phyloP scores from a whole-genome alignment of 306 rosid genomes.

The Canavalia ensiformis region DNA sequence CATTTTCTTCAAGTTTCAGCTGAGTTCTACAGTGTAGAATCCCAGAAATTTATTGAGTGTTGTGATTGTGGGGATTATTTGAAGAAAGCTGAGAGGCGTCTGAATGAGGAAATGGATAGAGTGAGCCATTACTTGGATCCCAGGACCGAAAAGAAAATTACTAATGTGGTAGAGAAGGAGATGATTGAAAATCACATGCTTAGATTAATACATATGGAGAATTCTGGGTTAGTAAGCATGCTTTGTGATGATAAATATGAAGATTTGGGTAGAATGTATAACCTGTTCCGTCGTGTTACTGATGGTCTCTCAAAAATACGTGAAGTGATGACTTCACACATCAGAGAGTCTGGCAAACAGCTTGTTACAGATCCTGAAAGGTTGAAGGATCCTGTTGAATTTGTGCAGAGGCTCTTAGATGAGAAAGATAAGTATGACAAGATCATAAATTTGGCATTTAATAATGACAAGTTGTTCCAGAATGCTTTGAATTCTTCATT shows the following conservation, averaged over 20 bases:
- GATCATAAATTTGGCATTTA: conserved; percentile 68
- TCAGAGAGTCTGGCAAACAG: conserved; percentile 76
- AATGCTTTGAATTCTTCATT: conserved; percentile 81
- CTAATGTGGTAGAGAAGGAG: conserved; percentile 81
- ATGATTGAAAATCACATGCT: conserved; percentile 86
- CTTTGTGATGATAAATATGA: conserved; percentile 79
- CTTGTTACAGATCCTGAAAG: conserved; percentile 87
- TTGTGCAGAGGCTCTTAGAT: conserved; percentile 80
- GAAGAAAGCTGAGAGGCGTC: conserved; percentile 77
- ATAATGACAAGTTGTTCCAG: conserved; percentile 78
- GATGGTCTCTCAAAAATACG: conserved; percentile 67
- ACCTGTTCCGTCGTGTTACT: conserved; percentile 71
- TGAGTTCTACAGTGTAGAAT: conserved; percentile 76
- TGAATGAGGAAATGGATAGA: conserved; percentile 88
- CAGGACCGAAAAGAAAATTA: conserved; percentile 73
- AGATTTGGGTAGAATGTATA: conserved; percentile 83
- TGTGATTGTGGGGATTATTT: conserved; percentile 86
- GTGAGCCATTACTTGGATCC: conserved; percentile 85
- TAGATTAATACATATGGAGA: conserved; percentile 81
- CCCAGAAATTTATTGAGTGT: conserved; percentile 79
- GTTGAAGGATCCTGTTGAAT: conserved; percentile 86
- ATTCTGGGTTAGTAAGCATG: conserved; percentile 86
- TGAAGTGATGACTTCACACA: conserved; percentile 84
- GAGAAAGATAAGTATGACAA: conserved; percentile 81
- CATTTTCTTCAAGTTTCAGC: conserved; percentile 78